Percentiles rank a stretch among this genome's conserved stretches.
phyloP scores from a whole-genome alignment of 148 eudicot genomes.

The Rhododendron vialii region DNA sequence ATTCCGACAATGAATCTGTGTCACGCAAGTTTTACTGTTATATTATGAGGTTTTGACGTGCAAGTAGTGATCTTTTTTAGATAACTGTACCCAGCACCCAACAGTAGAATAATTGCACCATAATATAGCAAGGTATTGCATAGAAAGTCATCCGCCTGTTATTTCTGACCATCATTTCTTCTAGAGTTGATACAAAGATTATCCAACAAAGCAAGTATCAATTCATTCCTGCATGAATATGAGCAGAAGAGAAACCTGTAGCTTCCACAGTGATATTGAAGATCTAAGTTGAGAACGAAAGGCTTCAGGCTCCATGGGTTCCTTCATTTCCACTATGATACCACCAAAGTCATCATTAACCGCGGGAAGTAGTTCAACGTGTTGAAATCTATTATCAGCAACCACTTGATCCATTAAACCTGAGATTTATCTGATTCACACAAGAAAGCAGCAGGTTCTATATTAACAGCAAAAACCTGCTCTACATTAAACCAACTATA shows the following conservation, averaged over 20 bases:
- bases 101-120: background rate
- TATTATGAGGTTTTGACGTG: background rate
- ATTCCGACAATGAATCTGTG: background rate
- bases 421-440: background rate
- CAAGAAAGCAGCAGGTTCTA: background rate
- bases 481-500: background rate
- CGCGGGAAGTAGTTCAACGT: slow-evolving; percentile 39
- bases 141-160: background rate
- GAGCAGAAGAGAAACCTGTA: slow-evolving; percentile 29
- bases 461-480: background rate
- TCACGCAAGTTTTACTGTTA: background rate
- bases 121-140: background rate
- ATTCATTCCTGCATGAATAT: background rate
- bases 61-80: background rate
- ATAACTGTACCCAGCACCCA: background rate
- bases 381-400: slow-evolving; percentile 31
- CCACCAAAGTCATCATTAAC: slow-evolving; percentile 65
- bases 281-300: slow-evolving; percentile 46
- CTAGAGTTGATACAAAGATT: background rate
- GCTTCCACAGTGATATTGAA: slow-evolving; percentile 55
- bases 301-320: slow-evolving; percentile 49
- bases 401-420: slow-evolving; percentile 28
- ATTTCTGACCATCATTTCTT: background rate
- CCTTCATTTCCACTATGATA: slow-evolving; percentile 57
- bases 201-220: background rate